These are phyloP conservation scores for Gastrodia elata DNA, from an alignment of 106 monocot species.

Conservation along the genomic window DNA sequence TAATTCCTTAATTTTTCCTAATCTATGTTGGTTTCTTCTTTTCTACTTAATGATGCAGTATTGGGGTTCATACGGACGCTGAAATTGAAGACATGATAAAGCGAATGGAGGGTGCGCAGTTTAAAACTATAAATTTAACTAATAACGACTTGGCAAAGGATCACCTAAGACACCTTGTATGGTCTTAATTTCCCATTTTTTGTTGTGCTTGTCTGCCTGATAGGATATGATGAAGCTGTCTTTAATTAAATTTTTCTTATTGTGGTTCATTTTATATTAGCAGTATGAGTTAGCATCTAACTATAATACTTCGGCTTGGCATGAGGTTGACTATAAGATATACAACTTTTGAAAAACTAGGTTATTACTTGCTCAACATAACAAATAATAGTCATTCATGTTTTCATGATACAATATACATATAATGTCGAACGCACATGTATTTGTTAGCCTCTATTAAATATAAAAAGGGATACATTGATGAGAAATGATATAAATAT, in stretches of 20 bases:
- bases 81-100: constrained; percentile 69
- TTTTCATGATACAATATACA: no score
- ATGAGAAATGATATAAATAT: no score
- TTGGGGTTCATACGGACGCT: constrained; percentile 75
- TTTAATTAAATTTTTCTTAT: neutral
- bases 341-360: no score
- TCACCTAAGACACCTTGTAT: constrained; percentile 91
- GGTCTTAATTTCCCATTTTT: constrained; percentile 4
- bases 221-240: neutral
- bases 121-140: constrained; percentile 74
- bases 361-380: no score
- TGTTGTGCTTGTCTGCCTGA: neutral
- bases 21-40: neutral
- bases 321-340: neutral
- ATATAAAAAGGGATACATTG: no score
- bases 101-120: constrained; percentile 43
- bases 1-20: neutral
- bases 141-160: constrained; percentile 95
- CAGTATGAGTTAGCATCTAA: neutral
- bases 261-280: neutral
- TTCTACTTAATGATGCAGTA: constrained; percentile 37
- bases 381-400: no score
- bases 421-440: no score
- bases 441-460: no score
- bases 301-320: neutral